These are phyloP conservation scores for Xylariaceae sp. DNA, from an alignment of 2,329 filamentous ascomycete species.

Conservation along the genomic window DNA sequence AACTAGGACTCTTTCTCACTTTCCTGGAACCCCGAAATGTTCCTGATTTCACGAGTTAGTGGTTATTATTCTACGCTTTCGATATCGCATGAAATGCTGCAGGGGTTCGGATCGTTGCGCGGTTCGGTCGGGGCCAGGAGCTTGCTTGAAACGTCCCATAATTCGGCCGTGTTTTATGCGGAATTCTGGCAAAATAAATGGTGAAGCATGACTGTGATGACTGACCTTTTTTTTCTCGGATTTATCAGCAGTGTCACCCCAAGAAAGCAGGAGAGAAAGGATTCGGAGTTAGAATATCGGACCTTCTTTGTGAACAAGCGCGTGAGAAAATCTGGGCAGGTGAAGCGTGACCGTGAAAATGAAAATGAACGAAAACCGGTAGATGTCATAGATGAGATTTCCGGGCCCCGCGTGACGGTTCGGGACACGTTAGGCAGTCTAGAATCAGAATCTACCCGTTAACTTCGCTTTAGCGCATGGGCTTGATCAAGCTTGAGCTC, in stretches of 20 bases:
- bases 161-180: not conserved
- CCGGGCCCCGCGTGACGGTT: not conserved
- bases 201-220: constrained; percentile 3
- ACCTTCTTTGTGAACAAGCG: not conserved
- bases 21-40: not conserved
- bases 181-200: not conserved
- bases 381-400: not conserved
- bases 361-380: not conserved
- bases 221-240: constrained; percentile 7
- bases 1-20: not conserved
- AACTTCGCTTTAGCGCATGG: not conserved
- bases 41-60: constrained; percentile 13
- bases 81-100: constrained; percentile 11
- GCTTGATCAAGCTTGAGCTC: too few relatives aligned
- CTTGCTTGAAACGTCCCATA: not conserved
- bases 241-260: constrained; percentile 1
- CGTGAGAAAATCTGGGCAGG: not conserved
- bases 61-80: not conserved
- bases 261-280: not conserved
- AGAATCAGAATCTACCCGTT: not conserved
- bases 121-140: not conserved
- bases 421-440: too few relatives aligned
- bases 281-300: too few relatives aligned
- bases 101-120: constrained; percentile 3
- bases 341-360: too few relatives aligned